Evolutionary conservation across 163 green algal genomes (phyloP), one percentile per base, ranked within the genome.

Genomic region (Prototheca stagnorum): DNA sequence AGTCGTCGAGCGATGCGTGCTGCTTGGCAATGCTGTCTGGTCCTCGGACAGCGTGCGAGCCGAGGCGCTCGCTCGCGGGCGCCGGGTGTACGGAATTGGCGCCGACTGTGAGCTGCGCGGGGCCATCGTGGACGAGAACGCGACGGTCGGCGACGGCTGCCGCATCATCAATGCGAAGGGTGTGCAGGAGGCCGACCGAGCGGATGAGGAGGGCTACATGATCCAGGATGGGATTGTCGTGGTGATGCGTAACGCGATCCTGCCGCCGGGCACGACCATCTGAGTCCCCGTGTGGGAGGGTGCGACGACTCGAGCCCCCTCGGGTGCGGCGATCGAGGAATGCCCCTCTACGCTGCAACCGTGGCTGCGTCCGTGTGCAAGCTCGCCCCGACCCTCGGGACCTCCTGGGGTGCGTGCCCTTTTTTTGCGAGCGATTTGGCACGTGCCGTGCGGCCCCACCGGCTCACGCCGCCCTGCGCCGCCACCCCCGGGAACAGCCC

Each of bases 171-270:
- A 82, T 51, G 51, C 51, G 34, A 55, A 54, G 9, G 54, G 51
- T 21, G 42, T 82, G 17, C 20, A 56, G 33, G 73, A 82, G 53
- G 47, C 57, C 5, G 75, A 80, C 48, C 50, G 54, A n/a, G 51
- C 59, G 16, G 33, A 66, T 12, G 39, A 17, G 6, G 47, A 65
- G 6, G 70, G 67, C 7, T 73, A 64, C 50, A 68, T 77, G 55
- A 74, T 82, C 26, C 65, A 78, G 35, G 62, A 81, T 40, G 71
- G 73, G 36, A 77, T 82, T 21, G 49, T 74, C 5, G 62, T 78
- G 2, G 47, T 82, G 6, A 57, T 78, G 15, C 61, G 59, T 29
- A 53, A 68, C 37, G 65, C 71, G 5, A 36, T 57, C 19, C 71
- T 82, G 34, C 56, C 61, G 4, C 60, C 65, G 37, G 62, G 63